Percentiles rank a stretch among this genome's conserved stretches.
Conservation (phyloP, 1,284 basidiomycete species). For the Irpex sp. region DNA sequence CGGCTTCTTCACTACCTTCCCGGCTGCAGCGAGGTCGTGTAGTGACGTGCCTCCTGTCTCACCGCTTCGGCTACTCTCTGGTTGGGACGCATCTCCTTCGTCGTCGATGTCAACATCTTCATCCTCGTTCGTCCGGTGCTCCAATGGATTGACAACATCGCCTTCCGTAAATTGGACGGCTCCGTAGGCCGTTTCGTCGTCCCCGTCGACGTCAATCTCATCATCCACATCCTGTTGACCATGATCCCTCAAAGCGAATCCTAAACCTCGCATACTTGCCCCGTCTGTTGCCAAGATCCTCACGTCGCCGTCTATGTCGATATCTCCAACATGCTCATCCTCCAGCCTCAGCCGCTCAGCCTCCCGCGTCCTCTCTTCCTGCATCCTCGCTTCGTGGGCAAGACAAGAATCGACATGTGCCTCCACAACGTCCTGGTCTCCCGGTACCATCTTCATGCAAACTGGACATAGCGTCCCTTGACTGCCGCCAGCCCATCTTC, state of each 20-base stretch:
- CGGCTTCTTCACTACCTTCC: constrained; percentile 36
- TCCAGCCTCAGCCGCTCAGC: constrained; percentile 27
- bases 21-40: constrained; percentile 48
- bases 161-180: constrained; percentile 70
- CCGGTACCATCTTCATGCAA: constrained; percentile 50
- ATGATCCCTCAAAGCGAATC: constrained; percentile 59
- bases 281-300: constrained; percentile 29
- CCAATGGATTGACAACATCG: constrained; percentile 39
- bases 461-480: constrained; percentile 60
- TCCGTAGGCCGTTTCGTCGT: constrained; percentile 64
- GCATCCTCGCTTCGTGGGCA: constrained; percentile 39
- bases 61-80: background rate
- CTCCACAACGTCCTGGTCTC: constrained; percentile 67
- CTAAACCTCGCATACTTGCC: constrained; percentile 43
- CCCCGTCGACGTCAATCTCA: constrained; percentile 75
- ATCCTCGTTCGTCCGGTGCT: constrained; percentile 5
- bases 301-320: constrained; percentile 29
- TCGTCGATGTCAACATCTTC: constrained; percentile 36
- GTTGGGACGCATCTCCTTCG: constrained; percentile 28
- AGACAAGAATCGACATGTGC: constrained; percentile 77
- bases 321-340: constrained; percentile 25
- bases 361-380: constrained; percentile 39
- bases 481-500: constrained; percentile 26
- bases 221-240: constrained; percentile 65
- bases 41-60: constrained; percentile 28